phyloP scores from a whole-genome alignment of 306 rosid species.

The Rosa chinensis region DNA sequence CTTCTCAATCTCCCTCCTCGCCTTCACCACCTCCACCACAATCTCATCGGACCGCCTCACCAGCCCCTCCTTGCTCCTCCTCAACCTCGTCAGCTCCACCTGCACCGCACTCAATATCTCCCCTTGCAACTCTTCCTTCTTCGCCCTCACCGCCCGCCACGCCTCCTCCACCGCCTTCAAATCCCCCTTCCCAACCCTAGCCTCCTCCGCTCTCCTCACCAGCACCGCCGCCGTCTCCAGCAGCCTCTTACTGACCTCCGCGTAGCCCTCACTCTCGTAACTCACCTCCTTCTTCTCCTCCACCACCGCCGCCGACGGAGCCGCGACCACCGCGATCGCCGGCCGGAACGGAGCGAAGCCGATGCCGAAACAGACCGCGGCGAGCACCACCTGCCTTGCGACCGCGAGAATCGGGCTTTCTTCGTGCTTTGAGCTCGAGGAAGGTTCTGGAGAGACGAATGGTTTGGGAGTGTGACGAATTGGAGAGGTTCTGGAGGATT shows the following conservation, averaged over 20 bases:
- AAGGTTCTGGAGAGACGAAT: constrained; percentile 20
- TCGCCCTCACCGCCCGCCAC: constrained; percentile 52
- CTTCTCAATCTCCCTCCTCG: constrained; percentile 40
- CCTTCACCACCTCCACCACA: constrained; percentile 37
- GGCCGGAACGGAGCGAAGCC: constrained; percentile 50
- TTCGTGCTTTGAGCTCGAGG: constrained; percentile 19
- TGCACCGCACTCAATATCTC: constrained; percentile 50
- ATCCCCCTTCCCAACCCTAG: constrained; percentile 43
- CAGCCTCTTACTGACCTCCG: constrained; percentile 49
- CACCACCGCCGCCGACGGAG: constrained; percentile 27
- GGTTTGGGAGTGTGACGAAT: background rate
- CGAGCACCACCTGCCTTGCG: constrained; percentile 32
- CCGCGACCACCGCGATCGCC: constrained; percentile 43
- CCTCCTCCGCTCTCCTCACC: constrained; percentile 52
- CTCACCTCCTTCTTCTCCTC: constrained; percentile 27
- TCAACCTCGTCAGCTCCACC: constrained; percentile 48
- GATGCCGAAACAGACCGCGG: constrained; percentile 59
- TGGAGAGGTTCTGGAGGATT: background rate
- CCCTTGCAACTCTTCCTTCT: constrained; percentile 48
- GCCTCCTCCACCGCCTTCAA: constrained; percentile 43
- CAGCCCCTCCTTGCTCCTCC: constrained; percentile 39
- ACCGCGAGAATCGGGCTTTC: background rate
- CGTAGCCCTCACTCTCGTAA: constrained; percentile 42
- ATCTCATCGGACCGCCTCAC: constrained; percentile 43
- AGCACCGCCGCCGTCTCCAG: constrained; percentile 49